Evolutionary conservation across 139 green algal genomes (phyloP).

Genomic region (Chlorella sorokiniana): DNA sequence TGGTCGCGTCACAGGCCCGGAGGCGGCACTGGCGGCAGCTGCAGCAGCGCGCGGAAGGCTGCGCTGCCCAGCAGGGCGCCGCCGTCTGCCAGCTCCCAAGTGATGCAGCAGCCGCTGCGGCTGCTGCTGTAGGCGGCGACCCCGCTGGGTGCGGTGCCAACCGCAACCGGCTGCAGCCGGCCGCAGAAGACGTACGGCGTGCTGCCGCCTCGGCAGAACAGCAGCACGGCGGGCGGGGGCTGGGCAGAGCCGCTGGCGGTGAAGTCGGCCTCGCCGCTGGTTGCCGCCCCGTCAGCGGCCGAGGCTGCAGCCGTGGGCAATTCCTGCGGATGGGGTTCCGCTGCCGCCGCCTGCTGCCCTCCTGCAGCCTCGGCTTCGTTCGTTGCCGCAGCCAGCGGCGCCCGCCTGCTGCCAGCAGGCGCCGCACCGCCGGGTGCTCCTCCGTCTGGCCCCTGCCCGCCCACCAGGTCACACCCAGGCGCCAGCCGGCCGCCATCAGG

Average conservation of each 20-base stretch:
- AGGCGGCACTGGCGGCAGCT: no score
- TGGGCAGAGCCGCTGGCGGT: not conserved
- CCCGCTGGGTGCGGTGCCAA: not conserved
- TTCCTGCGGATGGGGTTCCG: not conserved
- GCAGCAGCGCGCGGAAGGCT: not conserved
- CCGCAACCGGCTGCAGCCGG: slow-evolving; percentile 1
- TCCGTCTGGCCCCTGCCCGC: slow-evolving; percentile 23
- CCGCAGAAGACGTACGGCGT: slow-evolving; percentile 30
- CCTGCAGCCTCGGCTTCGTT: not conserved
- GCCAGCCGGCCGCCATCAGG: not conserved
- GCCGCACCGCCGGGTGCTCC: slow-evolving; percentile 31
- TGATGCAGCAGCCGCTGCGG: slow-evolving; percentile 7
- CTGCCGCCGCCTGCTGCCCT: no score
- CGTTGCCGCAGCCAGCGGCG: not conserved
- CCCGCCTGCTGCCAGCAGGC: slow-evolving; percentile 5
- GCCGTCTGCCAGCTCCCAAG: slow-evolving; percentile 8
- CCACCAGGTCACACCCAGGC: slow-evolving; percentile 39
- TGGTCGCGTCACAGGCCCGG: no score
- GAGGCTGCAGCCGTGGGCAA: not conserved
- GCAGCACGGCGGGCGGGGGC: slow-evolving; percentile 6
- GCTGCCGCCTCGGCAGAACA: slow-evolving; percentile 28
- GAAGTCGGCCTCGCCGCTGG: not conserved
- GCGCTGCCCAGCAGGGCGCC: not conserved
- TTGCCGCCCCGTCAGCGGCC: not conserved
- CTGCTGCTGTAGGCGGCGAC: not conserved